Conservation (phyloP, 345 rosid species). For the Excoecaria agallocha region DNA sequence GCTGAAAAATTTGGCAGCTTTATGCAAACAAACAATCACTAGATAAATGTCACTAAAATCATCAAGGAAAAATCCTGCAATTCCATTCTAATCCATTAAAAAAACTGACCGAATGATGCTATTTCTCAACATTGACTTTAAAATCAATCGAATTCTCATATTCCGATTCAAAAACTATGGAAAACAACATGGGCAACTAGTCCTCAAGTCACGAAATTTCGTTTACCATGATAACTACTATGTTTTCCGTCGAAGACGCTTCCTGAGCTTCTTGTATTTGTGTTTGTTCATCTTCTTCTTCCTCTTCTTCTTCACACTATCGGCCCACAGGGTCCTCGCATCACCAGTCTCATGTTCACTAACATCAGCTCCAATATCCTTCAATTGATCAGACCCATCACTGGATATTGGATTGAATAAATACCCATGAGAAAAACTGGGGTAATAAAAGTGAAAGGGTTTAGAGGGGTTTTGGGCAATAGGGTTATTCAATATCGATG, state of each 20-base stretch:
- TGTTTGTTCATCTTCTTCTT: slow-evolving; percentile 99
- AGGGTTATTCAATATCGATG: not conserved
- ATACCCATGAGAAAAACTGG: slow-evolving; percentile 21
- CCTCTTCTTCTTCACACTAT: slow-evolving; percentile 96
- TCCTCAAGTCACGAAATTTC: slow-evolving; percentile 1
- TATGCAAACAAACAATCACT: not conserved
- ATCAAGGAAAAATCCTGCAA: not conserved
- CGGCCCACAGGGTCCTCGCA: slow-evolving; percentile 51
- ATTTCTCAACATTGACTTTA: not conserved
- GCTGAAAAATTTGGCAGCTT: not conserved
- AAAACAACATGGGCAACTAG: not conserved
- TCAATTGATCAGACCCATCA: slow-evolving; percentile 7
- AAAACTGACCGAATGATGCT: not conserved
- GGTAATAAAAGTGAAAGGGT: slow-evolving; percentile 10
- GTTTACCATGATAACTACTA: slow-evolving; percentile 11
- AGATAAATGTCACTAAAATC: not conserved
- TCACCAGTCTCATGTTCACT: not conserved
- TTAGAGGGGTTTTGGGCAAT: not conserved
- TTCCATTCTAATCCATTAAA: not conserved
- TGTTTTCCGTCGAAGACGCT: slow-evolving; percentile 54
- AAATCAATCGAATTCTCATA: not conserved
- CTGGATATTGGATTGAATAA: slow-evolving; percentile 11
- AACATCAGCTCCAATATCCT: slow-evolving; percentile 2
- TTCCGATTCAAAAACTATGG: not conserved
- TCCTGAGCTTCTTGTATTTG: slow-evolving; percentile 79